These are phyloP conservation scores for Coccomyxa sp. DNA, from an alignment of 139 green algal genomes.

Conservation along the genomic window DNA sequence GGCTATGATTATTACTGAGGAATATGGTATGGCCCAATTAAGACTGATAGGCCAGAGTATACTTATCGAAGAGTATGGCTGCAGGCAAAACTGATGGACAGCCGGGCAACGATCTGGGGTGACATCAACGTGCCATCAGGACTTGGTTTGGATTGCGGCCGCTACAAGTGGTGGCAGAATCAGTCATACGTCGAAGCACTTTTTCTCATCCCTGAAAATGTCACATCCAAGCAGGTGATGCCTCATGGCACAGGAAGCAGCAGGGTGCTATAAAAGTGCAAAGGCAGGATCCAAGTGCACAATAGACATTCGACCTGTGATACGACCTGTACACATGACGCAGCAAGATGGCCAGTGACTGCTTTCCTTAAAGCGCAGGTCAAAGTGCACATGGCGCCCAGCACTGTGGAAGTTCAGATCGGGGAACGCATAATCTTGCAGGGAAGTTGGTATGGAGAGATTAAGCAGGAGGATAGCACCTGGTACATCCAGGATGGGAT, in stretches of 20 bases:
- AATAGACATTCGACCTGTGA: not conserved
- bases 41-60: not conserved
- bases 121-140: slow-evolving; percentile 39
- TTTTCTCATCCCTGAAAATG: slow-evolving; percentile 41
- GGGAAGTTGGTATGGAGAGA: slow-evolving; percentile 45
- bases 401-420: slow-evolving; percentile 32
- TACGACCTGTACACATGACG: not conserved
- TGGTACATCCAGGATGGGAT: slow-evolving; percentile 71
- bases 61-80: not conserved
- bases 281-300: not conserved
- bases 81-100: not conserved
- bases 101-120: slow-evolving; percentile 1
- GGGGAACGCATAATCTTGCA: slow-evolving; percentile 41
- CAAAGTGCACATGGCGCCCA: slow-evolving; percentile 17
- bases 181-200: slow-evolving; percentile 76
- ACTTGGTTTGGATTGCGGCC: slow-evolving; percentile 44
- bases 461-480: slow-evolving; percentile 75
- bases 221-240: not conserved
- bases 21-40: not conserved
- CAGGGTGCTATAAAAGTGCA: not conserved
- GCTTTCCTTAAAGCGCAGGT: not conserved
- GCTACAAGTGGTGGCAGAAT: slow-evolving; percentile 83
- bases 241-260: slow-evolving; percentile 6
- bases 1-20: not conserved
- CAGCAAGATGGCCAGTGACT: not conserved